Base-by-base conservation (phyloP, 306 rosid genomes). In the Castanea mollissima region DNA sequence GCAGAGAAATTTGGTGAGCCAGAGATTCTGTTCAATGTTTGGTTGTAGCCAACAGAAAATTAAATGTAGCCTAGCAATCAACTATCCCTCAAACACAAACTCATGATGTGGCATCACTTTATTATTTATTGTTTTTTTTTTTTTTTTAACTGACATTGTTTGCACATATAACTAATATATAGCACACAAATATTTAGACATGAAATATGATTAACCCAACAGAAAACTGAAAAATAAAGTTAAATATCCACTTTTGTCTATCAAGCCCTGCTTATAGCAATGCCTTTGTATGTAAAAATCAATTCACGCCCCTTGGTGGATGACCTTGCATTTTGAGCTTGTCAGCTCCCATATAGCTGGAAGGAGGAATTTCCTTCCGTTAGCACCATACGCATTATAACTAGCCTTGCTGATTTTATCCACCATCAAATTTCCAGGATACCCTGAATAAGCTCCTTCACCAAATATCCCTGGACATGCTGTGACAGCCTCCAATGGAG, bases 391-490 rank as follows among this genome's bases (percentile, higher is more conserved):
- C 55, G 78, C 80, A 27, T 83, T 83, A 65, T 29, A 79, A 25
- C 80, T 79, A 13, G 78, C 78, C 23, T 70, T 79, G 20, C 74
- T 75, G 6, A 55, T 19, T 52, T 71, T 41, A 52, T 75, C 75
- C 77, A 51, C 69, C 51, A 79, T 19, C 69, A 79, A 75, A 18
- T 54, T 68, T 57, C 86, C 86, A 6, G 86, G 86, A 75, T 74
- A 83, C 19, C 83, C 83, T 5, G 82, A 82, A 55, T 73, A 78
- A 72, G 86, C 82, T 46, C 73, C 76, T 3, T 6, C 73, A 8
- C 82, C 86, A 68, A 78, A 82, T 32, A 73, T 68, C 68, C 86
- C 86, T 3, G 83, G 49, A 70, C 86, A 83, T 14, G 86, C 86
- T 1, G 80, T 46, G 35, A 67, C 86, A 12, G 75, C 86, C 63